These are phyloP conservation scores for Macrophomina phaseolina DNA, from an alignment of 2,329 filamentous ascomycete genomes.

Conservation along the genomic window DNA sequence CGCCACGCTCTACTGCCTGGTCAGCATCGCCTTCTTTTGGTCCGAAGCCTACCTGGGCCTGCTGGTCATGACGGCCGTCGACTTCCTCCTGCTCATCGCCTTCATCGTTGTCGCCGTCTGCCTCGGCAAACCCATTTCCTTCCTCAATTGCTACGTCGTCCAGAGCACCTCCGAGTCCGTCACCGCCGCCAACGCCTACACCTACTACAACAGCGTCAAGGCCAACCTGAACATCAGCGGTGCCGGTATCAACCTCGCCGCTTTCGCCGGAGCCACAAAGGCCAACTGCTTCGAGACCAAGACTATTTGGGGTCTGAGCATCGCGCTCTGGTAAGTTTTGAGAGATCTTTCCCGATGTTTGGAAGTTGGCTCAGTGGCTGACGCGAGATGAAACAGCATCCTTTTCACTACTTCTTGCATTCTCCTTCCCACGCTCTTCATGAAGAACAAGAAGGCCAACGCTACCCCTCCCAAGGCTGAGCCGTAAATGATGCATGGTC, in stretches of 20 bases:
- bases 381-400: slow-evolving; percentile 40
- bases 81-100: slow-evolving; percentile 74
- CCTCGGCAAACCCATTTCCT: slow-evolving; percentile 80
- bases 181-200: slow-evolving; percentile 53
- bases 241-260: slow-evolving; percentile 55
- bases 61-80: slow-evolving; percentile 71
- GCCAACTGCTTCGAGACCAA: slow-evolving; percentile 83
- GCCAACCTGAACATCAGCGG: slow-evolving; percentile 58
- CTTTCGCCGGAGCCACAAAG: slow-evolving; percentile 66
- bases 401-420: slow-evolving; percentile 53
- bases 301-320: slow-evolving; percentile 83
- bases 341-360: neutral
- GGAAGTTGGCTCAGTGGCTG: slow-evolving; percentile 23
- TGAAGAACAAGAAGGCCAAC: slow-evolving; percentile 55
- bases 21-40: slow-evolving; percentile 78
- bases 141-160: slow-evolving; percentile 71
- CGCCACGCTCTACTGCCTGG: slow-evolving; percentile 73
- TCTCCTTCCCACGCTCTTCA: slow-evolving; percentile 55
- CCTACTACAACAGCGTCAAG: slow-evolving; percentile 59
- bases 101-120: slow-evolving; percentile 78
- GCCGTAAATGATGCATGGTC: slow-evolving; percentile 1
- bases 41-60: slow-evolving; percentile 79
- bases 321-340: slow-evolving; percentile 71
- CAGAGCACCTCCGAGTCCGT: slow-evolving; percentile 49
- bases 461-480: slow-evolving; percentile 39